Conservation (phyloP, 176 grass and related monocot genomes). For the Oryza punctata region DNA sequence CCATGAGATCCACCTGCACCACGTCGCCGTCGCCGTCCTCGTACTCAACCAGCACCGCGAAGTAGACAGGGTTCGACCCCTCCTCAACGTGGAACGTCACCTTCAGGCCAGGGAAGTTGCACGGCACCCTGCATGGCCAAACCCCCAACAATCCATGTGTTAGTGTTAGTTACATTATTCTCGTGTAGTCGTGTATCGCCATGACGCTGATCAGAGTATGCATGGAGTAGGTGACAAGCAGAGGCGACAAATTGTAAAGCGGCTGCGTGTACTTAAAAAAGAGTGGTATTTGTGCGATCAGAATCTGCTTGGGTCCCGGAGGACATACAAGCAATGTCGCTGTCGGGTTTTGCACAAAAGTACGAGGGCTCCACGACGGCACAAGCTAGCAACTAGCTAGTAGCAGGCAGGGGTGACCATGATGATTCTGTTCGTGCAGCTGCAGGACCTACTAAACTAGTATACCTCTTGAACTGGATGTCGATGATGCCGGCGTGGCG, state of each 20-base stretch:
- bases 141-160: slow-evolving; percentile 24
- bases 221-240: not conserved
- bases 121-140: slow-evolving; percentile 45
- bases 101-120: slow-evolving; percentile 51
- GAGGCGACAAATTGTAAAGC: slow-evolving; percentile 13
- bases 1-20: slow-evolving; percentile 65
- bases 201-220: not conserved
- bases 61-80: slow-evolving; percentile 72
- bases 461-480: slow-evolving; percentile 55
- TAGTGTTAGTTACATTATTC: not conserved
- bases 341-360: slow-evolving; percentile 23
- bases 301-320: slow-evolving; percentile 33
- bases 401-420: not conserved
- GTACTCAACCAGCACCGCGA: slow-evolving; percentile 67
- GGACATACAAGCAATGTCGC: not conserved
- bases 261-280: not conserved
- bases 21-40: slow-evolving; percentile 72
- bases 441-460: not conserved
- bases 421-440: slow-evolving; percentile 9
- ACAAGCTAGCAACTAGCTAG: not conserved
- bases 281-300: not conserved
- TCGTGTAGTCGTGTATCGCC: not conserved
- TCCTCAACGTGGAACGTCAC: slow-evolving; percentile 73
- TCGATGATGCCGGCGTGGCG: slow-evolving; percentile 61
- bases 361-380: slow-evolving; percentile 1